These are phyloP conservation scores for Penicillium parvum DNA, from an alignment of 495 filamentous ascomycete genomes.

Conservation along the genomic window DNA sequence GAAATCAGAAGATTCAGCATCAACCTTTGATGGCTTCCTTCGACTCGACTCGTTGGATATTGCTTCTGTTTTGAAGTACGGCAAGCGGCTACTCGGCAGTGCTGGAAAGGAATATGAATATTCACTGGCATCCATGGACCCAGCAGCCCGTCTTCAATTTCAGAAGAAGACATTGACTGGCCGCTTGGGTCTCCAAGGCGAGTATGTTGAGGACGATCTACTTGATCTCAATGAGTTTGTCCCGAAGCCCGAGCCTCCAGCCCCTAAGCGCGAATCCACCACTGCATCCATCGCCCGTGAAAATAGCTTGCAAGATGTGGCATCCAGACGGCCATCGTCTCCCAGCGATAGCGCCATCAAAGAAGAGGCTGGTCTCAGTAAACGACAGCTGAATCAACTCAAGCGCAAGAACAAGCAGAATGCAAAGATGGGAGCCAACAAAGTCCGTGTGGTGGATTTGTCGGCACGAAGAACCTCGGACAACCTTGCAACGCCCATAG, in stretches of 20 bases:
- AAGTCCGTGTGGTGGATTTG: slow-evolving; percentile 86
- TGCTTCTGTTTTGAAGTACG: slow-evolving; percentile 69
- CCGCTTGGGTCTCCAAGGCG: slow-evolving; percentile 78
- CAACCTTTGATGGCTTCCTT: slow-evolving; percentile 50
- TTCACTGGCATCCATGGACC: slow-evolving; percentile 73
- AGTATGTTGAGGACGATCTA: slow-evolving; percentile 81
- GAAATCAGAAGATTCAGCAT: slow-evolving; percentile 27
- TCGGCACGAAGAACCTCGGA: slow-evolving; percentile 68
- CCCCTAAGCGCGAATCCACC: slow-evolving; percentile 43
- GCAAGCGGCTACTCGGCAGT: slow-evolving; percentile 76
- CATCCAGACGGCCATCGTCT: slow-evolving; percentile 43
- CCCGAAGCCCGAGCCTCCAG: slow-evolving; percentile 38
- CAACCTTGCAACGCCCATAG: slow-evolving; percentile 55
- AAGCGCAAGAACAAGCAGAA: slow-evolving; percentile 86
- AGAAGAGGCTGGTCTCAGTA: slow-evolving; percentile 75
- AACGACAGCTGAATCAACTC: slow-evolving; percentile 86
- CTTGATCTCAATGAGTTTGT: slow-evolving; percentile 59
- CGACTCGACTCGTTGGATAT: slow-evolving; percentile 74
- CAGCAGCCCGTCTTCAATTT: slow-evolving; percentile 70
- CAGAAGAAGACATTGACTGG: slow-evolving; percentile 84
- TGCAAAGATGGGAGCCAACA: slow-evolving; percentile 79
- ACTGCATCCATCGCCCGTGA: slow-evolving; percentile 30
- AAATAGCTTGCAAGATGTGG: slow-evolving; percentile 44
- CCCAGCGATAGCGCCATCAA: slow-evolving; percentile 45
- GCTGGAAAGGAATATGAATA: slow-evolving; percentile 81